Evolutionary conservation across 129 eudicot genomes (phyloP).

Genomic region (Artemisia annua): DNA sequence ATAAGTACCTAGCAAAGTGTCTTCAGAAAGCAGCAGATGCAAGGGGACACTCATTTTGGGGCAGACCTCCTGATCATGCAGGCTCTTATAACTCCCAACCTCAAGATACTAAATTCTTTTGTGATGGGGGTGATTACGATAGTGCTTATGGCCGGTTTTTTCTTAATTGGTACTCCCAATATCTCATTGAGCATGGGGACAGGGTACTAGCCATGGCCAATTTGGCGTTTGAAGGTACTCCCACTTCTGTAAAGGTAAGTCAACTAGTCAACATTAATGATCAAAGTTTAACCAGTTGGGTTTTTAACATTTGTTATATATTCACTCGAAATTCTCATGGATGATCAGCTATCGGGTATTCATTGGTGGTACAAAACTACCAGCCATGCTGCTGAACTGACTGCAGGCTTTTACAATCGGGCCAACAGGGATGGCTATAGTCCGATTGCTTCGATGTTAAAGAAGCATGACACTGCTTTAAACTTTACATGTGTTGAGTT

Average conservation of each 20-base stretch:
- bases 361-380: constrained; percentile 96
- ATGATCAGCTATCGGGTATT: constrained; percentile 65
- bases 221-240: constrained; percentile 84
- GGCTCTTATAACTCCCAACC: constrained; percentile 62
- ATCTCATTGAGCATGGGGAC: constrained; percentile 76
- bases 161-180: constrained; percentile 31
- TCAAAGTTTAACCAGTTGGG: neutral
- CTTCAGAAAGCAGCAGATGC: constrained; percentile 84
- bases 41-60: constrained; percentile 90
- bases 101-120: constrained; percentile 51
- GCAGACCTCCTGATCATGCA: constrained; percentile 78
- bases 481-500: constrained; percentile 56
- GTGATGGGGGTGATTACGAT: constrained; percentile 90
- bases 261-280: neutral
- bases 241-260: constrained; percentile 76
- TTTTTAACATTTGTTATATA: neutral
- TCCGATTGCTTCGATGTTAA: constrained; percentile 62
- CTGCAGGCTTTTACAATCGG: constrained; percentile 82
- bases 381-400: constrained; percentile 94
- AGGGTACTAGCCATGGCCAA: constrained; percentile 78
- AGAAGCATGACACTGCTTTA: constrained; percentile 67
- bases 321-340: constrained; percentile 13
- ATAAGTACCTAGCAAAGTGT: constrained; percentile 75
- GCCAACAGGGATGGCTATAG: constrained; percentile 85
- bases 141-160: constrained; percentile 72